Percentiles rank a stretch among this genome's conserved stretches.
Evolutionary conservation across 441 rosid genomes (phyloP).

Genomic region (Syzygium syzygioides): DNA sequence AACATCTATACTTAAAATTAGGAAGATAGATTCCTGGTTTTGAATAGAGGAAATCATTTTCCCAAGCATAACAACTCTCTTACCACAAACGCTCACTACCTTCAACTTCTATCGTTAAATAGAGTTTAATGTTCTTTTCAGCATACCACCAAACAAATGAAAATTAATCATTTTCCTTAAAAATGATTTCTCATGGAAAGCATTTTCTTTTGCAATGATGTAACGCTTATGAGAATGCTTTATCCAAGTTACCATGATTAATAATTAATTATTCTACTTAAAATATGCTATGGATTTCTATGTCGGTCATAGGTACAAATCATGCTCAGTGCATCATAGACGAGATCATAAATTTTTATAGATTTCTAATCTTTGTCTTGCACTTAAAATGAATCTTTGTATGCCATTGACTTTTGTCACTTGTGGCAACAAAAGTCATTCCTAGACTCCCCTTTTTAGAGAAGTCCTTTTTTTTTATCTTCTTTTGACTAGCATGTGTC

Average conservation of each 20-base stretch:
- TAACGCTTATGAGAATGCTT: neutral
- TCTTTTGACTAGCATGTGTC: neutral
- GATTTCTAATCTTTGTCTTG: neutral
- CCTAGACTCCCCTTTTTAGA: neutral
- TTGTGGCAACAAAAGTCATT: neutral
- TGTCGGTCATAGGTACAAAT: neutral
- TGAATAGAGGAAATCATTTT: neutral
- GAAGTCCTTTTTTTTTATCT: neutral
- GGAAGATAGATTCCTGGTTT: neutral
- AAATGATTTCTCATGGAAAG: too few species aligned
- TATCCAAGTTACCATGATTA: neutral
- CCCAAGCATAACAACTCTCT: neutral
- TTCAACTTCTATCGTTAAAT: neutral
- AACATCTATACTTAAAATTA: neutral
- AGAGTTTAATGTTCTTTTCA: neutral
- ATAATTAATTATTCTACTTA: neutral
- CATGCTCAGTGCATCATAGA: neutral
- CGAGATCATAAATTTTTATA: neutral
- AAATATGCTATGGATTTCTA: neutral
- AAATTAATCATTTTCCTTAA: neutral
- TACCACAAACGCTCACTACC: neutral
- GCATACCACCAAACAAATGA: neutral
- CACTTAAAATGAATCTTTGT: neutral
- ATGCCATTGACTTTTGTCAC: neutral
- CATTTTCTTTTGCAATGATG: neutral